Percentiles rank a stretch among this genome's conserved stretches.
These are phyloP conservation scores for Chrysanthemum lavandulifolium DNA, from an alignment of 129 eudicot genomes.

Conservation along the genomic window DNA sequence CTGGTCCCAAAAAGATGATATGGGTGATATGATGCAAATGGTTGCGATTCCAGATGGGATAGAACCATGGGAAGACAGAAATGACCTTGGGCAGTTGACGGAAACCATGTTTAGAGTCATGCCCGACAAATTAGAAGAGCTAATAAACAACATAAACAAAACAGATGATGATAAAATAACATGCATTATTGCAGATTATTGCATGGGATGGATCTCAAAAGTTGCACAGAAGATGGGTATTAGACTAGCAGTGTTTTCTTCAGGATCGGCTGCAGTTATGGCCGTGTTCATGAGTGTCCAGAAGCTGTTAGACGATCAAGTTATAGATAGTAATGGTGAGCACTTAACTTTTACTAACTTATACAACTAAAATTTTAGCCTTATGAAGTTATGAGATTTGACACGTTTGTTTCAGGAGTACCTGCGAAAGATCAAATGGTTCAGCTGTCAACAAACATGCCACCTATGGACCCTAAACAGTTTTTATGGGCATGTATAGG, in stretches of 20 bases:
- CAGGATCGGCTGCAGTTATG: neutral
- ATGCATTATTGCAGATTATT: conserved; percentile 50
- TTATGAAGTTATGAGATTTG: neutral
- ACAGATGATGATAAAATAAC: conserved; percentile 26
- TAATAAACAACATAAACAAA: conserved; percentile 36
- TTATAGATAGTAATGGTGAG: conserved; percentile 27
- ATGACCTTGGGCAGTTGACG: conserved; percentile 25
- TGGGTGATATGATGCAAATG: conserved; percentile 27
- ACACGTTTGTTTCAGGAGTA: conserved; percentile 32
- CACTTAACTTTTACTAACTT: neutral
- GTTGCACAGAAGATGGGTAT: conserved; percentile 43
- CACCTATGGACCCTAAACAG: conserved; percentile 34
- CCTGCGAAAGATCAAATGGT: conserved; percentile 36
- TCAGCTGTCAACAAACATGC: conserved; percentile 46
- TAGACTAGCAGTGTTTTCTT: conserved; percentile 21
- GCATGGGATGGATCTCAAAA: conserved; percentile 39
- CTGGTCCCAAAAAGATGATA: conserved; percentile 17
- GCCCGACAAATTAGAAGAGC: conserved; percentile 42
- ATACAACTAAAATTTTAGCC: neutral
- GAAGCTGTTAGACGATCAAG: conserved; percentile 46
- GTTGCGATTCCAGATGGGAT: conserved; percentile 53
- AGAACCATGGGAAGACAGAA: conserved; percentile 47
- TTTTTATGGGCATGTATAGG: conserved; percentile 38
- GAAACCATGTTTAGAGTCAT: conserved; percentile 28
- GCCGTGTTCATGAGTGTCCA: conserved; percentile 29